Percentiles rank a stretch among this genome's conserved stretches.
phyloP scores from a whole-genome alignment of 106 monocot genomes.

The Vanilla planifolia region DNA sequence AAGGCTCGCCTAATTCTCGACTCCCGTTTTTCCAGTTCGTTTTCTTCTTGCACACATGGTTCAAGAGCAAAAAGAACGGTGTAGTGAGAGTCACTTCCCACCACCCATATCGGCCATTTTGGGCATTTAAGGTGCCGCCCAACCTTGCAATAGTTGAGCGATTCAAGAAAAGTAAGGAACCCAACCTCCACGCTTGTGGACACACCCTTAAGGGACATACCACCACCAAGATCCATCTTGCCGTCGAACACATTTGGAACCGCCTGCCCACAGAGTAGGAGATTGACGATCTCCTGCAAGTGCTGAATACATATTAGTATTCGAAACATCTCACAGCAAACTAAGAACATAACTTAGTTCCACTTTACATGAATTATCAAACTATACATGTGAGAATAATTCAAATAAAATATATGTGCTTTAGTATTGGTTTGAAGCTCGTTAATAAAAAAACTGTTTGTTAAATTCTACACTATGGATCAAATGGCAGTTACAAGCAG shows the following conservation, averaged over 20 bases:
- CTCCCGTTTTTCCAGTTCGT: conserved; percentile 70
- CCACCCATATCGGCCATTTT: conserved; percentile 92
- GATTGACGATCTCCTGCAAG: conserved; percentile 88
- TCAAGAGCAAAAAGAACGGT: conserved; percentile 90
- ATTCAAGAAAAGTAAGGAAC: conserved; percentile 88
- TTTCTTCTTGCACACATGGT: conserved; percentile 73
- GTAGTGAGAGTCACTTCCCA: conserved; percentile 95
- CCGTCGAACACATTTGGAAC: conserved; percentile 96
- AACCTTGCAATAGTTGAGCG: conserved; percentile 94
- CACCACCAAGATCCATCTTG: conserved; percentile 85
- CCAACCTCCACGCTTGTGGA: conserved; percentile 68
- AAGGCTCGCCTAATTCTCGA: conserved; percentile 62
- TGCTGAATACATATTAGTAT: background rate
- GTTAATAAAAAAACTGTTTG: no score
- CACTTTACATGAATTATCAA: no score
- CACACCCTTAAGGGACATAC: conserved; percentile 89
- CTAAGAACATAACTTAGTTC: no score
- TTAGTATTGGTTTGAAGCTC: no score
- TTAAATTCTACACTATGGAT: no score
- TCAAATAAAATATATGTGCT: no score
- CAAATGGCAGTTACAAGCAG: no score
- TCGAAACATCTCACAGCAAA: background rate
- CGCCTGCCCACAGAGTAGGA: conserved; percentile 89
- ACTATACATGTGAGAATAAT: no score
- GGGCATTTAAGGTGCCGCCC: conserved; percentile 81